These are phyloP conservation scores for Hondaea fermentalgiana DNA, from an alignment of 108 stramenopile species.

Conservation along the genomic window DNA sequence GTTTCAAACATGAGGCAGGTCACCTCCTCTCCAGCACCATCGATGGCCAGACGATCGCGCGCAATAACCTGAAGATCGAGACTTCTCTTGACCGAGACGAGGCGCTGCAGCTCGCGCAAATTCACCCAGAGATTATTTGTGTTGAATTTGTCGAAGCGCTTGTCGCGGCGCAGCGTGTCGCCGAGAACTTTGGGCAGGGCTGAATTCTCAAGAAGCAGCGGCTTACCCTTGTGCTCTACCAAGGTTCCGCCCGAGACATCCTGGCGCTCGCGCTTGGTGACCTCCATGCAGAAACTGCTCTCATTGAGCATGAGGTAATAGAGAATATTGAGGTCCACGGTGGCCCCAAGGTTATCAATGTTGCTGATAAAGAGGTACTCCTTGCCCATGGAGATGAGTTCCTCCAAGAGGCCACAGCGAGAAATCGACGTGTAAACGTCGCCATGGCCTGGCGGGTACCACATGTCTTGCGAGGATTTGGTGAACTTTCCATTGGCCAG, in stretches of 20 bases:
- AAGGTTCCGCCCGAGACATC: slow-evolving; percentile 17
- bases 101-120: slow-evolving; percentile 56
- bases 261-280: slow-evolving; percentile 10
- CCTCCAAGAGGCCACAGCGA: slow-evolving; percentile 84
- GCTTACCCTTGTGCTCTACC: slow-evolving; percentile 7
- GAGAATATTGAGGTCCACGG: slow-evolving; percentile 77
- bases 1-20: slow-evolving; percentile 84
- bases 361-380: slow-evolving; percentile 99
- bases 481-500: slow-evolving; percentile 8
- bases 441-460: slow-evolving; percentile 99
- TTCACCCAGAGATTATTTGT: slow-evolving; percentile 99
- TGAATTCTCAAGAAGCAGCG: not conserved
- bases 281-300: slow-evolving; percentile 71
- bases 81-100: not conserved
- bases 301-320: slow-evolving; percentile 9
- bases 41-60: not conserved
- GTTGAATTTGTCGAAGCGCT: slow-evolving; percentile 93
- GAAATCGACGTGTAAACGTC: slow-evolving; percentile 96
- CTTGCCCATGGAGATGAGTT: slow-evolving; percentile 80
- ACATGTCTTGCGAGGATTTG: slow-evolving; percentile 45
- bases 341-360: slow-evolving; percentile 99
- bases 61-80: not conserved
- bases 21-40: not conserved
- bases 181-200: slow-evolving; percentile 33
- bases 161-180: slow-evolving; percentile 82